Percentiles rank a stretch among this genome's conserved stretches.
Conservation (phyloP, 805 yeast genomes). For the Maudiozyma saulgeensis region DNA sequence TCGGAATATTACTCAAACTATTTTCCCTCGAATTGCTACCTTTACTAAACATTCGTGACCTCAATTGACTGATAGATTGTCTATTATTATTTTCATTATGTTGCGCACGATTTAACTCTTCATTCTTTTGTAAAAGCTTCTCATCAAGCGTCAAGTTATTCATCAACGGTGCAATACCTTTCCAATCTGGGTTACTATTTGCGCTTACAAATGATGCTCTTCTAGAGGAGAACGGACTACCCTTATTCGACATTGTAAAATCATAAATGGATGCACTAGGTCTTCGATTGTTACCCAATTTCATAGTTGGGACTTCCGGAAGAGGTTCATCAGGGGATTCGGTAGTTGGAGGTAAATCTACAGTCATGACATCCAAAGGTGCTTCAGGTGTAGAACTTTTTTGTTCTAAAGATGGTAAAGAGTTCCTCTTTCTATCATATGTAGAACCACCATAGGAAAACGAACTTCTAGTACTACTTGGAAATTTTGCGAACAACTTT, state of each 20-base stretch:
- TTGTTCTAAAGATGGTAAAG: constrained; percentile 19
- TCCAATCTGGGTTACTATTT: constrained; percentile 12
- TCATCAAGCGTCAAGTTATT: constrained; percentile 13
- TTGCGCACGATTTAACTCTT: not conserved
- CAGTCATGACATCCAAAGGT: constrained; percentile 15
- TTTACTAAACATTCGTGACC: not conserved
- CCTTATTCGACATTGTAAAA: constrained; percentile 6
- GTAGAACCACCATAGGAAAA: constrained; percentile 23
- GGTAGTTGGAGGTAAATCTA: constrained; percentile 42
- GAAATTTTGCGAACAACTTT: not conserved
- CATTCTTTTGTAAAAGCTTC: constrained; percentile 11
- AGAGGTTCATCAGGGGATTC: constrained; percentile 48
- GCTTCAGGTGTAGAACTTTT: constrained; percentile 19
- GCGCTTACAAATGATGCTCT: constrained; percentile 9
- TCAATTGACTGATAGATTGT: not conserved
- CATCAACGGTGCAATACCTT: constrained; percentile 6
- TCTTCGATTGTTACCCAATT: constrained; percentile 4
- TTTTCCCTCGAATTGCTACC: not conserved
- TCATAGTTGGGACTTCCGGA: constrained; percentile 16
- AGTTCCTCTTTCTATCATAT: constrained; percentile 23
- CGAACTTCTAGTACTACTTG: constrained; percentile 10
- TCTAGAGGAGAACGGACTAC: constrained; percentile 24
- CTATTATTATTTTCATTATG: not conserved
- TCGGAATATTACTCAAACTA: not conserved
- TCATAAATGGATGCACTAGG: constrained; percentile 9